Evolutionary conservation across 2,329 filamentous ascomycete genomes (phyloP).

Genomic region (Exutisphaerella laricina): DNA sequence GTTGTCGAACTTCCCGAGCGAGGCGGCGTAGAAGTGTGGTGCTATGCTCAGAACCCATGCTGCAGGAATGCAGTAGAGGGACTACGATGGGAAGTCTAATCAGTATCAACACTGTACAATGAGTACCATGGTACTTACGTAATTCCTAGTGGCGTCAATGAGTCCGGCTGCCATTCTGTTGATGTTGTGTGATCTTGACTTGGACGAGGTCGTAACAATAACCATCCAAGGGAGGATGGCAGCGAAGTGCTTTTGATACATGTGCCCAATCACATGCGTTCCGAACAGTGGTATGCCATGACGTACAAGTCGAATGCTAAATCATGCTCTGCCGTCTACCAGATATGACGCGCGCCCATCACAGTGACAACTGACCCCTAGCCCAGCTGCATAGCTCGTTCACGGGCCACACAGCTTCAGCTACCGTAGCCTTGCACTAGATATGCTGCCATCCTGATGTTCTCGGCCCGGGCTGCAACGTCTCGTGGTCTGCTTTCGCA

Average conservation of each 20-base stretch:
- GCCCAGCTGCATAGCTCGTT: too few species aligned
- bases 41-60: conserved; percentile 32
- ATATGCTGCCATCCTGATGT: too few species aligned
- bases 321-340: neutral
- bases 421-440: too few species aligned
- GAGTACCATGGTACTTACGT: neutral
- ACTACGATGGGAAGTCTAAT: conserved; percentile 5
- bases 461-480: too few species aligned
- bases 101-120: too few species aligned
- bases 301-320: neutral
- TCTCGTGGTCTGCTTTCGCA: too few species aligned
- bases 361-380: too few species aligned
- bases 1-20: conserved; percentile 15
- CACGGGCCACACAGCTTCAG: too few species aligned
- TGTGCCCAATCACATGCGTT: neutral
- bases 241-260: too few species aligned
- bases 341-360: neutral
- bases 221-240: neutral
- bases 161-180: conserved; percentile 1
- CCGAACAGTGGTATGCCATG: neutral
- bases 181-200: neutral
- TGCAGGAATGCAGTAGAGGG: conserved; percentile 28
- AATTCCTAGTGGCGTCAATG: conserved; percentile 2
- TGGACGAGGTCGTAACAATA: neutral
- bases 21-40: conserved; percentile 34